Evolutionary conservation across 345 rosid species (phyloP).

Genomic region (Arabidopsis arenosa): DNA sequence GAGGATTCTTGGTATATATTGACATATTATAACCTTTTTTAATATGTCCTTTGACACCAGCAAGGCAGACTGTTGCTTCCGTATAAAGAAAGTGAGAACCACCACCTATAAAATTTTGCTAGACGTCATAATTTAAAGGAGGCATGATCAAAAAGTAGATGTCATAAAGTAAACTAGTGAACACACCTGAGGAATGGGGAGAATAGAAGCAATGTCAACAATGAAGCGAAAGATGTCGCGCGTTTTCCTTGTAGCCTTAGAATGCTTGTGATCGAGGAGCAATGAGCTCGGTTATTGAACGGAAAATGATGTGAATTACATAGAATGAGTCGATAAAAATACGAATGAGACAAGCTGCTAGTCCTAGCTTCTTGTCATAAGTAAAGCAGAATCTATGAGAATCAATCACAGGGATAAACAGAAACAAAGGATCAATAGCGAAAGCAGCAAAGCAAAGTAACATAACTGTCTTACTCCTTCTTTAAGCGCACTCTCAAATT

Average conservation of each 20-base stretch:
- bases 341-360: conserved; percentile 18
- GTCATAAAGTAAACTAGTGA: neutral
- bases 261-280: conserved; percentile 29
- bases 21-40: conserved; percentile 23
- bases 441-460: conserved; percentile 20
- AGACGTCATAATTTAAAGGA: too few species aligned
- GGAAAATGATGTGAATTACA: conserved; percentile 22
- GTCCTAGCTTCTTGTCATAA: conserved; percentile 22
- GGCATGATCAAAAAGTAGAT: neutral
- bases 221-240: neutral
- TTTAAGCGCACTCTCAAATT: conserved; percentile 38
- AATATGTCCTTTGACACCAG: conserved; percentile 15
- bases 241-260: conserved; percentile 9
- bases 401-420: conserved; percentile 39
- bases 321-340: conserved; percentile 28
- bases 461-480: conserved; percentile 31
- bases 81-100: neutral
- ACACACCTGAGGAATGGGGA: conserved; percentile 43
- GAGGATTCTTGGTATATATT: conserved; percentile 34
- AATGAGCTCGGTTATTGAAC: conserved; percentile 10
- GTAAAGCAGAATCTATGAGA: neutral
- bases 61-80: neutral
- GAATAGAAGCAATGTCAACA: conserved; percentile 31
- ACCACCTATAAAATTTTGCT: conserved; percentile 5
- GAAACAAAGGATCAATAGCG: conserved; percentile 41